Conservation (phyloP, 768 basidiomycete species). For the Xerocomus brunneocitrinus region DNA sequence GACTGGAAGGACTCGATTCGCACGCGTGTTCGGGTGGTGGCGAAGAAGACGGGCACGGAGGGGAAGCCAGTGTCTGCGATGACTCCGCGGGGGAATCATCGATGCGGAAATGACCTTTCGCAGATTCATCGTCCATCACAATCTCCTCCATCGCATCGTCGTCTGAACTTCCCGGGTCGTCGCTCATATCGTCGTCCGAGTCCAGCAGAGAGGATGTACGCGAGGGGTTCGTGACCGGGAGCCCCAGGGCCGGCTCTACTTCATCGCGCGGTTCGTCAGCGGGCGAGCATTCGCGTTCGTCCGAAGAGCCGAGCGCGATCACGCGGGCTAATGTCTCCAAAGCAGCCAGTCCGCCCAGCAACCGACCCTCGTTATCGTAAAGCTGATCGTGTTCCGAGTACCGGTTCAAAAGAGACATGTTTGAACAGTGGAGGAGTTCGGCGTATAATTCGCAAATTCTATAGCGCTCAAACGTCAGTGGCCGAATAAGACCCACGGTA, state of each 20-base stretch:
- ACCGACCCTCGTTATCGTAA: slow-evolving; percentile 79
- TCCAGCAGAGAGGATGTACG: slow-evolving; percentile 52
- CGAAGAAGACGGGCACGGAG: slow-evolving; percentile 29
- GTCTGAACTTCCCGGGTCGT: slow-evolving; percentile 68
- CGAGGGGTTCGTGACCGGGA: slow-evolving; percentile 57
- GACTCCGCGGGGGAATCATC: slow-evolving; percentile 32
- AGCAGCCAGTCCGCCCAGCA: slow-evolving; percentile 82
- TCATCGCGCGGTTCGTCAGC: slow-evolving; percentile 57
- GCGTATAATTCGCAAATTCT: slow-evolving; percentile 96
- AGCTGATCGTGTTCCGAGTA: slow-evolving; percentile 56
- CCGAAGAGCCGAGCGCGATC: slow-evolving; percentile 59
- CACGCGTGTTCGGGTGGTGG: slow-evolving; percentile 30
- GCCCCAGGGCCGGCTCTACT: slow-evolving; percentile 58
- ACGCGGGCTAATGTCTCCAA: slow-evolving; percentile 86
- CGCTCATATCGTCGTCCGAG: slow-evolving; percentile 77
- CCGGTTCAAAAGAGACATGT: slow-evolving; percentile 94
- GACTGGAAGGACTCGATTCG: slow-evolving; percentile 22
- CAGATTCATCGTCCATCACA: slow-evolving; percentile 63
- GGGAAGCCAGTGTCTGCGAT: slow-evolving; percentile 25
- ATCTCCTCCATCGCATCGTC: slow-evolving; percentile 84
- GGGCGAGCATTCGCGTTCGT: slow-evolving; percentile 48
- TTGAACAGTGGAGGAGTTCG: slow-evolving; percentile 95
- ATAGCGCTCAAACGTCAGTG: slow-evolving; percentile 92
- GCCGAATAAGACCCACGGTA: slow-evolving; percentile 67
- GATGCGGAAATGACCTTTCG: slow-evolving; percentile 25